These are phyloP conservation scores for Melanogaster broomeanus DNA, from an alignment of 768 basidiomycete species.

Conservation along the genomic window DNA sequence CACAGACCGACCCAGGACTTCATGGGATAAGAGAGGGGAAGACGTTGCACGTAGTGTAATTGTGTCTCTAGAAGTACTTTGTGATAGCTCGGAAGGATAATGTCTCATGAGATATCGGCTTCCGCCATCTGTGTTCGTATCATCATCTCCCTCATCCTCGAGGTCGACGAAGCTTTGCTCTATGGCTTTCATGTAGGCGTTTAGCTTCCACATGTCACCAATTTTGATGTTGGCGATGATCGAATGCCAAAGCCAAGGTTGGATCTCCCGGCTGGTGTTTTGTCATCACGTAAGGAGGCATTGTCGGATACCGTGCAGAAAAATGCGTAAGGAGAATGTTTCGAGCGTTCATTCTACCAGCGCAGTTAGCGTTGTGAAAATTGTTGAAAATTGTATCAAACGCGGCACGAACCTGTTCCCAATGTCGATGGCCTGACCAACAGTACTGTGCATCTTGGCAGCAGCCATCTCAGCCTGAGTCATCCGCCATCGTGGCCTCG, in stretches of 20 bases:
- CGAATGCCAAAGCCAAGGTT: conserved; percentile 76
- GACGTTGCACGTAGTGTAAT: conserved; percentile 52
- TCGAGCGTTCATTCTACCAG: conserved; percentile 75
- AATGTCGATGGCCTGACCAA: conserved; percentile 82
- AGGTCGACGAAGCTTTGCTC: conserved; percentile 61
- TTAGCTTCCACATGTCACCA: conserved; percentile 85
- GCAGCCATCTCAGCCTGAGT: conserved; percentile 71
- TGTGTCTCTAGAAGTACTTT: conserved; percentile 45
- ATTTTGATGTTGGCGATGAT: conserved; percentile 72
- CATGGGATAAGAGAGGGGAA: conserved; percentile 38
- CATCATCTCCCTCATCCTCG: conserved; percentile 40
- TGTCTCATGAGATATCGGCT: conserved; percentile 21
- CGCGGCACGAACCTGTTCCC: conserved; percentile 57
- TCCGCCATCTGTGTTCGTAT: conserved; percentile 11
- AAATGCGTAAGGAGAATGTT: conserved; percentile 94
- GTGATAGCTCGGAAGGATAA: background rate
- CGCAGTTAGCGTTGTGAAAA: background rate
- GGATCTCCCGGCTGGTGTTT: conserved; percentile 35
- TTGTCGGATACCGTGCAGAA: conserved; percentile 89
- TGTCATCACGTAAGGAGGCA: conserved; percentile 52
- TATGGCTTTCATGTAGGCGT: conserved; percentile 71
- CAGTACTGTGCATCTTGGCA: conserved; percentile 85
- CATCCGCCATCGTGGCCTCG: conserved; percentile 91
- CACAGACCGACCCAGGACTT: conserved; percentile 5
- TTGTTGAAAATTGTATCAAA: conserved; percentile 2